Evolutionary conservation across 2,329 filamentous ascomycete genomes (phyloP), one percentile per base, ranked within the genome.

Genomic region (Periconia sp.): DNA sequence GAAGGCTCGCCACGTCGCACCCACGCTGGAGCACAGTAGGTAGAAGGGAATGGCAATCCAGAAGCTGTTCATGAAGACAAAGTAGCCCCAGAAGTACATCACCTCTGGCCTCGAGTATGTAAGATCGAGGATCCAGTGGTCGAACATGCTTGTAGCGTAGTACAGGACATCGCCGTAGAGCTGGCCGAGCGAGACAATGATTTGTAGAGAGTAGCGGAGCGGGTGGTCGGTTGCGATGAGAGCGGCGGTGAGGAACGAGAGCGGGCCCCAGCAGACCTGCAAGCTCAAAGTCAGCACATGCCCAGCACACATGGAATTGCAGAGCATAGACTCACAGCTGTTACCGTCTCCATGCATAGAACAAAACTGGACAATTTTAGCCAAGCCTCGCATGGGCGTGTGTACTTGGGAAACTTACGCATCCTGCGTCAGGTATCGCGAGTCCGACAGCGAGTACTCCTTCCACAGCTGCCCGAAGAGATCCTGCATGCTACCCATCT

Each of bases 381-480:
- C n/a, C n/a, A n/a, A n/a, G n/a, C n/a, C n/a, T n/a, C n/a, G n/a
- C n/a, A n/a, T n/a, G n/a, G n/a, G n/a, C n/a, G n/a, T n/a, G n/a
- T n/a, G n/a, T n/a, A n/a, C n/a, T n/a, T n/a, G n/a, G n/a, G n/a
- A n/a, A n/a, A n/a, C n/a, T n/a, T n/a, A n/a, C n/a, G 86, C 80
- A 23, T 68, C 88, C 13, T 85, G 84, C 2, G 86, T 91, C 56
- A 96, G 75, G 63, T 96, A 96, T 30, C 91, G 81, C 40, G 90
- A 95, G 72, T 96, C 91, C 2, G 88, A 92, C 23, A 92, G 78
- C 3, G 88, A 80, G 66, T 96, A 96, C 70, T 96, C 91, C 66
- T 96, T 96, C 91, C 91, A 96, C 31, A 95, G 76, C 73, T 96
- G 89, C 3, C 86, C 89, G 43, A 92, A 86, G 6, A 94, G 72